phyloP scores from a whole-genome alignment of 495 filamentous ascomycete species.

The Amorphotheca resinae region DNA sequence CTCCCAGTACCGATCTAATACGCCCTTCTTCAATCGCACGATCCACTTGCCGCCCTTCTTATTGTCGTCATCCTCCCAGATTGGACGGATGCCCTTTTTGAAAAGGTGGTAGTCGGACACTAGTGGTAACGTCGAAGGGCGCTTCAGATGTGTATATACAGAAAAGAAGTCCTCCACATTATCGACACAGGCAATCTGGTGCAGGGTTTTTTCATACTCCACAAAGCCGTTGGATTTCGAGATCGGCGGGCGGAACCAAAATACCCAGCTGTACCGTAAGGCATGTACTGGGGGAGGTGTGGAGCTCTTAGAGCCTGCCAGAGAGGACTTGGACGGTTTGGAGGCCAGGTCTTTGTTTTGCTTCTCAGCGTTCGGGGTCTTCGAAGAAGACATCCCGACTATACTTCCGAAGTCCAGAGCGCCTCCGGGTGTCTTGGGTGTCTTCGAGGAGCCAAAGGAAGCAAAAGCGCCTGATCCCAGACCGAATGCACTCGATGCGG shows the following conservation, averaged over 20 bases:
- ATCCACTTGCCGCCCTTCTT: slow-evolving; percentile 96
- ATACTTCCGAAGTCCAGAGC: slow-evolving; percentile 57
- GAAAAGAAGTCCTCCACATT: slow-evolving; percentile 87
- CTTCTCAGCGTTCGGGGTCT: slow-evolving; percentile 51
- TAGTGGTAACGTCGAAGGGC: slow-evolving; percentile 73
- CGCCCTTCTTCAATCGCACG: slow-evolving; percentile 87
- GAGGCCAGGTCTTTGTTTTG: slow-evolving; percentile 37
- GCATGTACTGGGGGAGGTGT: slow-evolving; percentile 37
- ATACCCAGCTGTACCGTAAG: slow-evolving; percentile 82
- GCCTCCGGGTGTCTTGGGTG: slow-evolving; percentile 77
- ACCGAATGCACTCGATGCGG: slow-evolving; percentile 85
- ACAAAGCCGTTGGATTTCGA: slow-evolving; percentile 77
- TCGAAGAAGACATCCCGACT: slow-evolving; percentile 44
- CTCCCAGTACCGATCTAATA: slow-evolving; percentile 96
- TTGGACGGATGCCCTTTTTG: slow-evolving; percentile 89
- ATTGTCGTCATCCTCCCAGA: slow-evolving; percentile 98
- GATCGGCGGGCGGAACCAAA: slow-evolving; percentile 92
- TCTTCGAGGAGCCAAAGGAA: slow-evolving; percentile 75
- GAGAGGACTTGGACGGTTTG: slow-evolving; percentile 28
- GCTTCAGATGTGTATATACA: slow-evolving; percentile 83
- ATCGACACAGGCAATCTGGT: slow-evolving; percentile 67
- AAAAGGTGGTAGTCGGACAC: slow-evolving; percentile 98
- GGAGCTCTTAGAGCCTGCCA: slow-evolving; percentile 26
- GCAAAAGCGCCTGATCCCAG: slow-evolving; percentile 93
- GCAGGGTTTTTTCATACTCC: slow-evolving; percentile 95